These are phyloP conservation scores for Claviceps sp. DNA, from an alignment of 2,329 filamentous ascomycete genomes.

Conservation along the genomic window DNA sequence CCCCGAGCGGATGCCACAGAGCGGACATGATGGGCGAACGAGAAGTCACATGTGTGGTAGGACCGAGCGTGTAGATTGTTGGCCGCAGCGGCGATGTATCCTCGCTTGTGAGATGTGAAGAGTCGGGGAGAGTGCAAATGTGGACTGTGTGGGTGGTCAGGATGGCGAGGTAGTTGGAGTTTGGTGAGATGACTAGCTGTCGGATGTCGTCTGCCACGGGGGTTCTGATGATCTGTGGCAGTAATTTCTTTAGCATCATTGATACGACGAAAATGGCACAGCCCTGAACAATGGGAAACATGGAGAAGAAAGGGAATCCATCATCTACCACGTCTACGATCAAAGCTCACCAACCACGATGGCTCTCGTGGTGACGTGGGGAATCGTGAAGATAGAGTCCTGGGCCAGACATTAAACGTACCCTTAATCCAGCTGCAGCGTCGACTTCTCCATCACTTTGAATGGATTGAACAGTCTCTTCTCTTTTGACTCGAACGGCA, in stretches of 20 bases:
- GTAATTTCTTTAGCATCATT: not conserved
- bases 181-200: conserved; percentile 75
- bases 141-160: conserved; percentile 80
- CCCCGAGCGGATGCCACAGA: conserved; percentile 85
- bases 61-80: conserved; percentile 83
- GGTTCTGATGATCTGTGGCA: conserved; percentile 54
- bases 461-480: conserved; percentile 28
- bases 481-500: conserved; percentile 30
- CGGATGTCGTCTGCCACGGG: conserved; percentile 71
- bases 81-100: conserved; percentile 60
- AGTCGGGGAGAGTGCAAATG: conserved; percentile 72
- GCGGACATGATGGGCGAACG: conserved; percentile 68
- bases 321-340: not conserved
- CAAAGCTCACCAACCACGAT: too few species aligned
- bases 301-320: not conserved
- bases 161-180: conserved; percentile 69
- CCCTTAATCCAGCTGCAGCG: conserved; percentile 18
- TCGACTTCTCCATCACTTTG: conserved; percentile 17
- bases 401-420: conserved; percentile 11
- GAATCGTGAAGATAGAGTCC: too few species aligned
- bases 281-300: too few species aligned
- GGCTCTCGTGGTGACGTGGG: too few species aligned
- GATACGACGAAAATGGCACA: not conserved
- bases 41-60: conserved; percentile 81
- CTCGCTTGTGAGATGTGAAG: conserved; percentile 57